These are phyloP conservation scores for Leishmania martiniquensis DNA, from an alignment of 208 protist species.

Conservation along the genomic window DNA sequence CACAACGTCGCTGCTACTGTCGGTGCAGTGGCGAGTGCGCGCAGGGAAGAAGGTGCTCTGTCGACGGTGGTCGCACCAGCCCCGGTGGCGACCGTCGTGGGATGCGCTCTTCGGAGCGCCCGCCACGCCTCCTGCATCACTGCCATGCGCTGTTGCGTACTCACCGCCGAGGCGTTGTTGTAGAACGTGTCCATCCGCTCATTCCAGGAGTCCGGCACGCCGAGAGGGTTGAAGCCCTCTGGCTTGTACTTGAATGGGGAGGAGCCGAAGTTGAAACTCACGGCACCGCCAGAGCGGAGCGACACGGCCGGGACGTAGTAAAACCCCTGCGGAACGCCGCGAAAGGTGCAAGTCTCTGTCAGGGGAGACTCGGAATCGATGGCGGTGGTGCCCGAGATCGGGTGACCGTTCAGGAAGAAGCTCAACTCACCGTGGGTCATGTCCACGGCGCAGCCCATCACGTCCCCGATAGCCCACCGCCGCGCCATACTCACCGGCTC, in stretches of 20 bases:
- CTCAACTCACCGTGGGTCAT: conserved; percentile 70
- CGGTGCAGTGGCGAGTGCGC: not conserved
- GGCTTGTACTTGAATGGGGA: conserved; percentile 87
- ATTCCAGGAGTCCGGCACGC: conserved; percentile 91
- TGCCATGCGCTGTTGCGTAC: conserved; percentile 53
- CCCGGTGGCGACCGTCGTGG: conserved; percentile 4
- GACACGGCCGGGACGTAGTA: conserved; percentile 84
- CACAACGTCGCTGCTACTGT: not conserved
- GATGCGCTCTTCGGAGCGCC: conserved; percentile 30
- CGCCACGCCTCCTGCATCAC: conserved; percentile 64
- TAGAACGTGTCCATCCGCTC: conserved; percentile 93
- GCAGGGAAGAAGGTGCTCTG: not conserved
- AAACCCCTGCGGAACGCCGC: conserved; percentile 32
- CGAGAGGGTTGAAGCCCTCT: conserved; percentile 86
- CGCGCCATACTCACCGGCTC: conserved; percentile 62
- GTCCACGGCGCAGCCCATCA: conserved; percentile 91
- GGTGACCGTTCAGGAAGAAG: conserved; percentile 85
- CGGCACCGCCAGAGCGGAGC: conserved; percentile 78
- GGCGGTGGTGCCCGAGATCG: conserved; percentile 42
- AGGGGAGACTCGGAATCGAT: conserved; percentile 28
- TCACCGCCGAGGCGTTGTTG: conserved; percentile 52
- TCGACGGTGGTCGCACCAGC: not conserved
- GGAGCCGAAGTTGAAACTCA: conserved; percentile 92
- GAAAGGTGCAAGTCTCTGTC: conserved; percentile 44
- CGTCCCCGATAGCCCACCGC: conserved; percentile 84